phyloP scores from a whole-genome alignment of 1,284 basidiomycete species.

The Sparassis latifolia region DNA sequence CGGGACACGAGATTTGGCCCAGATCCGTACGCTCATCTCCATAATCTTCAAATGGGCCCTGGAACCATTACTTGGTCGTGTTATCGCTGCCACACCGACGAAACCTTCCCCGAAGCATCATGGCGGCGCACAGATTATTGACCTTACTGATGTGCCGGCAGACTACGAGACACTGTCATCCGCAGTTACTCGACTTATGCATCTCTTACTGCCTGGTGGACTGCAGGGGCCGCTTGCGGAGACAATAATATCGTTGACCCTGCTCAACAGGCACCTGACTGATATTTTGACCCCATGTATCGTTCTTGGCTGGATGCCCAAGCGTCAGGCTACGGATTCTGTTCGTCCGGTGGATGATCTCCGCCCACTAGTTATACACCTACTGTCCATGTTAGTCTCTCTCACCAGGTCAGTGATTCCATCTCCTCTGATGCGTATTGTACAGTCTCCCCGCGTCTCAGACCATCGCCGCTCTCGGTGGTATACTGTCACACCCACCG shows the following conservation, averaged over 20 bases:
- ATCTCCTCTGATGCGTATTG: conserved; percentile 1
- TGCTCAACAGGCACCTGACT: conserved; percentile 51
- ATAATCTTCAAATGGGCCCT: conserved; percentile 68
- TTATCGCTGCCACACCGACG: conserved; percentile 38
- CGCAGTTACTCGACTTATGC: conserved; percentile 36
- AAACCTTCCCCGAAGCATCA: conserved; percentile 15
- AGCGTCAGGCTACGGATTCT: conserved; percentile 36
- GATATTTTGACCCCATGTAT: conserved; percentile 56
- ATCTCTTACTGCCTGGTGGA: conserved; percentile 47
- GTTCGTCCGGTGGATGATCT: conserved; percentile 30
- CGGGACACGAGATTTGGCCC: conserved; percentile 58
- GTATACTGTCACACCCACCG: conserved; percentile 40
- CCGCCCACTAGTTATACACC: conserved; percentile 43
- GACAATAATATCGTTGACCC: conserved; percentile 52
- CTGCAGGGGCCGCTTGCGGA: conserved; percentile 37
- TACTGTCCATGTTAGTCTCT: conserved; percentile 35
- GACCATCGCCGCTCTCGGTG: conserved; percentile 56
- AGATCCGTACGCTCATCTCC: conserved; percentile 56
- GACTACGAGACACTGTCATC: conserved; percentile 38
- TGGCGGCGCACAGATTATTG: conserved; percentile 31
- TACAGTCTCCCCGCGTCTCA: conserved; percentile 56
- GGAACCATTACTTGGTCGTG: conserved; percentile 41
- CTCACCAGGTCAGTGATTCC: not conserved
- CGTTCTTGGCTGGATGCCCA: conserved; percentile 65
- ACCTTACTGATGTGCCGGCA: conserved; percentile 35